Percentiles rank a stretch among this genome's conserved stretches.
phyloP scores from a whole-genome alignment of 164 flowering plant genomes.

The Santalum album region DNA sequence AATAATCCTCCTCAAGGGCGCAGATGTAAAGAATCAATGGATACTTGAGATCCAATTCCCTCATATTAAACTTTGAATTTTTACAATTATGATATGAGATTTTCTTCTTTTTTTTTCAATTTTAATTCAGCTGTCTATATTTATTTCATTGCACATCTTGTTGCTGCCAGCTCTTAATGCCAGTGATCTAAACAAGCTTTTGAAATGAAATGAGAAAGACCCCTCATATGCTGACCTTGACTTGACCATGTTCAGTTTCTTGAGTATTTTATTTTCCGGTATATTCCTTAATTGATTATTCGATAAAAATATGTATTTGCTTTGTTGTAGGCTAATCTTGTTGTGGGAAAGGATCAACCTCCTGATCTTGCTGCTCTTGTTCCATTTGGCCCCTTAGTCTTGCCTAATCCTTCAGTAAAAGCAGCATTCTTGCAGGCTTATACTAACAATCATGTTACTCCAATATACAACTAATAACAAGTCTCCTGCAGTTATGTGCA shows the following conservation, averaged over 20 bases:
- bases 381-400: constrained; percentile 42
- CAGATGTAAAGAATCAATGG: no score
- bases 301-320: neutral
- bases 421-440: constrained; percentile 21
- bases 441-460: constrained; percentile 16
- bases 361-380: constrained; percentile 86
- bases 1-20: no score
- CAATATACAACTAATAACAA: constrained; percentile 25
- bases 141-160: neutral
- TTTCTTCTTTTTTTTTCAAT: no score
- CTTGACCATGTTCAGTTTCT: constrained; percentile 45
- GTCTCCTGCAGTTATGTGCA: constrained; percentile 37
- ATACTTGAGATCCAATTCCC: no score
- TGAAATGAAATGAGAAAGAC: constrained; percentile 65
- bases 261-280: neutral
- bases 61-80: no score
- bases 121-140: neutral
- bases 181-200: constrained; percentile 70
- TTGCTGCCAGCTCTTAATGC: constrained; percentile 52
- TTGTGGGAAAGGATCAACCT: constrained; percentile 92
- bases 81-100: no score
- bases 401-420: constrained; percentile 29
- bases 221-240: constrained; percentile 83
- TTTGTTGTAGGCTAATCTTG: constrained; percentile 63
- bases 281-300: neutral